Conservation (phyloP, 768 basidiomycete genomes). For the Suillus discolor region DNA sequence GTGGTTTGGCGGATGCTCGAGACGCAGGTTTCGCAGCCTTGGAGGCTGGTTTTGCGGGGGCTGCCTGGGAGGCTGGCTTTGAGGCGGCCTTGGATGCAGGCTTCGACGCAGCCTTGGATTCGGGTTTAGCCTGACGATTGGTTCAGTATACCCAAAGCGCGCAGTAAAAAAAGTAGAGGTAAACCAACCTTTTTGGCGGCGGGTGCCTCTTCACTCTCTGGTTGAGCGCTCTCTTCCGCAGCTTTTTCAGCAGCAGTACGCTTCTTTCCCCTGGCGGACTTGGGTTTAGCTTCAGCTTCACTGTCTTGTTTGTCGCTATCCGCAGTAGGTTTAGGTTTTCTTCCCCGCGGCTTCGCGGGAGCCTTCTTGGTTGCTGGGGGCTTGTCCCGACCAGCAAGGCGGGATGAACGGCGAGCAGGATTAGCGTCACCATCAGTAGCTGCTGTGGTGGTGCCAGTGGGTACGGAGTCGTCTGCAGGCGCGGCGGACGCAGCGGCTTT, state of each 20-base stretch:
- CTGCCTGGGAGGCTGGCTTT: constrained; percentile 43
- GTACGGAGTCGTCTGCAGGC: constrained; percentile 30
- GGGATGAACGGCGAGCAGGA: constrained; percentile 70
- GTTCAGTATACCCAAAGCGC: constrained; percentile 5
- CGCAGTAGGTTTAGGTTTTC: constrained; percentile 41
- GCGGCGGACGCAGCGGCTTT: constrained; percentile 58
- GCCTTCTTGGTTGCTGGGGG: constrained; percentile 57
- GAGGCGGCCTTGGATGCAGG: constrained; percentile 36
- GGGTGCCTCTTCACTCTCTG: constrained; percentile 47
- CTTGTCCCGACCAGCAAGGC: constrained; percentile 76
- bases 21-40: constrained; percentile 43
- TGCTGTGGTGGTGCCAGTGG: not conserved
- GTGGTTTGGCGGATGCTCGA: constrained; percentile 42
- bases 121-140: constrained; percentile 39
- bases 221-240: constrained; percentile 37
- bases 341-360: constrained; percentile 60
- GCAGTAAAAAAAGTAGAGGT: constrained; percentile 11
- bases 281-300: constrained; percentile 45
- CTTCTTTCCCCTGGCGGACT: constrained; percentile 57
- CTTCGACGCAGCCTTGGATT: constrained; percentile 39
- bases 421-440: constrained; percentile 31
- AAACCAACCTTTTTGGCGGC: constrained; percentile 65
- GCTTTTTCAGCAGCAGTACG: constrained; percentile 46
- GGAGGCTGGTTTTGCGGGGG: constrained; percentile 43
- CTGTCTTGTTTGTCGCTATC: constrained; percentile 42